A percentile compares a stretch with the other conserved stretches of the same genome.
Evolutionary conservation across 768 basidiomycete species (phyloP).

Genomic region (Lentinula sp.): DNA sequence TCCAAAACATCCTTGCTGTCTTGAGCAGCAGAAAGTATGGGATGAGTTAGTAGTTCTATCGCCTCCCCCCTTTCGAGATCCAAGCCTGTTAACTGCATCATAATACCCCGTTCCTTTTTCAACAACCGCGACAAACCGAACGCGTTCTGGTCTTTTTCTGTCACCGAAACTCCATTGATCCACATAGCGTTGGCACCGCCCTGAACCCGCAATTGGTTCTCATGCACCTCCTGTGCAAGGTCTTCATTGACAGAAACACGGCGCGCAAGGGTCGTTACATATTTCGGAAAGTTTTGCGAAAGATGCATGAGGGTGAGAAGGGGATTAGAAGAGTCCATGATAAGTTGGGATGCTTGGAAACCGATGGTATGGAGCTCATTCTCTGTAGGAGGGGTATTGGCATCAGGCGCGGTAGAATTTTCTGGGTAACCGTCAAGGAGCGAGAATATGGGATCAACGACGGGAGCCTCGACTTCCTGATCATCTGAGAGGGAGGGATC

Average conservation of each 20-base stretch:
- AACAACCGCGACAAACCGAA: conserved; percentile 69
- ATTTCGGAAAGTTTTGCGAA: conserved; percentile 86
- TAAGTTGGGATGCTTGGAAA: conserved; percentile 67
- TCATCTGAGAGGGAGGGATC: conserved; percentile 7
- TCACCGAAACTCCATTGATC: conserved; percentile 71
- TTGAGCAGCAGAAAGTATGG: conserved; percentile 46
- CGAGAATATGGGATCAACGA: conserved; percentile 27
- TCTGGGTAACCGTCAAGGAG: conserved; percentile 35
- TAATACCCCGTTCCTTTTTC: conserved; percentile 61
- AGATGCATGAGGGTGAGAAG: conserved; percentile 59
- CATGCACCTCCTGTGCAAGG: conserved; percentile 48
- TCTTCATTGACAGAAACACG: conserved; percentile 49
- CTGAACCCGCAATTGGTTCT: conserved; percentile 49
- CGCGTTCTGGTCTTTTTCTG: conserved; percentile 60
- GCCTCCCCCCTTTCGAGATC: conserved; percentile 63
- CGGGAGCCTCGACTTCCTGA: conserved; percentile 11
- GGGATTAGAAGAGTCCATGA: conserved; percentile 52
- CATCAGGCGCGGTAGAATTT: conserved; percentile 29
- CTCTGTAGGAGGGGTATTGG: conserved; percentile 37
- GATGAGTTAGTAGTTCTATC: conserved; percentile 67
- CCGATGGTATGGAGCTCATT: conserved; percentile 70
- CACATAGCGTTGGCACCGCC: conserved; percentile 58
- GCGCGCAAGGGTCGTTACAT: conserved; percentile 68
- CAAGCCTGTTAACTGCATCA: conserved; percentile 52
- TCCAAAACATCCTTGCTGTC: conserved; percentile 43